phyloP scores from a whole-genome alignment of 2,329 filamentous ascomycete genomes.

The Diaporthe citriasiana region DNA sequence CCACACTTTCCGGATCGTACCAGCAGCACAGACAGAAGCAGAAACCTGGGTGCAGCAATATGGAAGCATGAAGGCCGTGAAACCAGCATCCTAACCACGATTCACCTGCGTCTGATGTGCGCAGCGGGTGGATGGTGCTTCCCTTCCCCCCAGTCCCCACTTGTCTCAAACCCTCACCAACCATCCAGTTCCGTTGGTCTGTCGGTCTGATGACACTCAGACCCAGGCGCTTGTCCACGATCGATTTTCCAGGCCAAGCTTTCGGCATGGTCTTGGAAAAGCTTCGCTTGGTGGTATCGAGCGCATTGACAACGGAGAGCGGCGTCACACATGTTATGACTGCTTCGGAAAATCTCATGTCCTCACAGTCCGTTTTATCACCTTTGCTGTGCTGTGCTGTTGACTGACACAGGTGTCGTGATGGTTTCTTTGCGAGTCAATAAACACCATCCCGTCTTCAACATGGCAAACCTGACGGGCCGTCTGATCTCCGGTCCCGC shows the following conservation, averaged over 20 bases:
- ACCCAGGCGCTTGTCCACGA: slow-evolving; percentile 21
- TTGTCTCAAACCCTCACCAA: slow-evolving; percentile 32
- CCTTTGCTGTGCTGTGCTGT: background rate
- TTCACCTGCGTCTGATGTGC: slow-evolving; percentile 42
- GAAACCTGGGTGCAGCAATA: too few species aligned
- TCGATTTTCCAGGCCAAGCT: slow-evolving; percentile 29
- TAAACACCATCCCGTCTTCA: background rate
- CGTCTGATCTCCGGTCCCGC: slow-evolving; percentile 33
- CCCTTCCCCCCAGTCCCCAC: slow-evolving; percentile 19
- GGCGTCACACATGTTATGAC: background rate
- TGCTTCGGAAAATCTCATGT: slow-evolving; percentile 9
- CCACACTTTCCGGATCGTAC: background rate
- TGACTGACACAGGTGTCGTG: background rate
- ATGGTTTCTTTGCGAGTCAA: background rate
- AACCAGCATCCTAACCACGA: slow-evolving; percentile 34
- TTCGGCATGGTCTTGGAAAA: slow-evolving; percentile 36
- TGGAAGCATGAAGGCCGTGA: slow-evolving; percentile 36
- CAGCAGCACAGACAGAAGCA: background rate
- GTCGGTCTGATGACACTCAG: slow-evolving; percentile 23
- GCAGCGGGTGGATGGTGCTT: slow-evolving; percentile 24
- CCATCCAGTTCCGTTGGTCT: slow-evolving; percentile 19
- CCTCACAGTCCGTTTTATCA: background rate
- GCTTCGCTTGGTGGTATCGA: slow-evolving; percentile 20
- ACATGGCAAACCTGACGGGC: background rate
- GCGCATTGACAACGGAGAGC: slow-evolving; percentile 12